Base-by-base conservation (phyloP, 495 filamentous ascomycete genomes). In the Lasiosphaeriaceae sp. region DNA sequence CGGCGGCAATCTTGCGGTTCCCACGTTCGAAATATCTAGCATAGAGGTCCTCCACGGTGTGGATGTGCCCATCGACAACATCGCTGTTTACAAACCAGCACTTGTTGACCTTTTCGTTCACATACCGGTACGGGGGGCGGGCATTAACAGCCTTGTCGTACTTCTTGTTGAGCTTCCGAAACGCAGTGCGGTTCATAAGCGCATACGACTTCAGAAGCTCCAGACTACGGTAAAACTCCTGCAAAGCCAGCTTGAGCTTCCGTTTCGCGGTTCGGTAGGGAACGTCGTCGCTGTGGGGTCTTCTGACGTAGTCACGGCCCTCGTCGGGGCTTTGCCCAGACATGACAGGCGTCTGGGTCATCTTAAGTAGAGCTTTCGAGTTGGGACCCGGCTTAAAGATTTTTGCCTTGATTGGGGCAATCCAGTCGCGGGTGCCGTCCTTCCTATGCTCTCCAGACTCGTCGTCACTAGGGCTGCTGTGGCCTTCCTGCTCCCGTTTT, bases 111-210 rank as follows among this genome's bases (percentile, higher is more conserved):
- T 90, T 92, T 59, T 96, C 94, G 11, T 85, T 86, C 90, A 96
- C 92, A 66, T 92, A 97, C 31, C 88, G 80, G 60, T 86, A 79
- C 8, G 87, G 81, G 2, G 89, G 88, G 23, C 86, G 82, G 47
- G 90, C 83, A 59, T 93, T 83, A 51, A 90, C 82, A 6, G 85
- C 82, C 71, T 97, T 97, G 75, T 98, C 92, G 63, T 92, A 97
- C 74, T 98, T 98, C 74, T 98, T 98, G 71, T 94, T 97, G 66
- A 98, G 92, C 69, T 98, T 98, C 8, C 92, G 88, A 57, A 97
- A 97, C 1, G 91, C 95, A 2, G 90, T 94, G 48, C 88, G 80
- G 65, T 98, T 98, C 14, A 96, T 75, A 19, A 92, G 78, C 6
- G 90, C 87, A 65, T 94, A 98, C 0, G 89, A 88, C 72, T 96